Conservation (phyloP, 2,329 filamentous ascomycete genomes). For the Furcasterigmium sp. region DNA sequence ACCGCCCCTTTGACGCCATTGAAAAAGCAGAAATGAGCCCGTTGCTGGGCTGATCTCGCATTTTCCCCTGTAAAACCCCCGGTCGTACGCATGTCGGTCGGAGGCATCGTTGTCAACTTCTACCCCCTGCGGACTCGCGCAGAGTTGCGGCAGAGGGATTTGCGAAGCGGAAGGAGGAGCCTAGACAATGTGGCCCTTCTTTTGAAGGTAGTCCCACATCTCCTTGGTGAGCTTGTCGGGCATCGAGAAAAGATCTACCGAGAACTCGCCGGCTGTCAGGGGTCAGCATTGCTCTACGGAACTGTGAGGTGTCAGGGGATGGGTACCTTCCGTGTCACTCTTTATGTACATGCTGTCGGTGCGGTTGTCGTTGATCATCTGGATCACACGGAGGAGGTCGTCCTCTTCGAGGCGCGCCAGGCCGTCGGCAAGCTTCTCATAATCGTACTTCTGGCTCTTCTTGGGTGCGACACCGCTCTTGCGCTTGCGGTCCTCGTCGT, state of each 20-base stretch:
- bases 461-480: slow-evolving; percentile 65
- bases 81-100: neutral
- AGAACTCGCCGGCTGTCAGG: slow-evolving; percentile 85
- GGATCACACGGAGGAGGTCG: slow-evolving; percentile 88
- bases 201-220: slow-evolving; percentile 82
- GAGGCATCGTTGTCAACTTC: no score
- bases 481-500: slow-evolving; percentile 58
- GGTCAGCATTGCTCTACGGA: slow-evolving; percentile 25
- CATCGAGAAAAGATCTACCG: slow-evolving; percentile 96
- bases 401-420: slow-evolving; percentile 88
- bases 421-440: slow-evolving; percentile 94
- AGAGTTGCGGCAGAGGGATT: neutral
- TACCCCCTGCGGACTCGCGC: no score
- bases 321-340: slow-evolving; percentile 89
- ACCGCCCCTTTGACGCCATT: no score
- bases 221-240: slow-evolving; percentile 84
- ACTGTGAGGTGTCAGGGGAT: slow-evolving; percentile 5
- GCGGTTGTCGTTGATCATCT: slow-evolving; percentile 98
- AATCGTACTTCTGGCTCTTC: slow-evolving; percentile 73
- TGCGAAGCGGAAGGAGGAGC: neutral
- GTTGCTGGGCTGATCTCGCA: no score
- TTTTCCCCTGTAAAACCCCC: neutral
- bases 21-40: no score
- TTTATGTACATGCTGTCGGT: slow-evolving; percentile 90
- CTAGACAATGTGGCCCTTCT: slow-evolving; percentile 12